Conservation (phyloP, 331 rosid genomes). For the Ulmus americana region DNA sequence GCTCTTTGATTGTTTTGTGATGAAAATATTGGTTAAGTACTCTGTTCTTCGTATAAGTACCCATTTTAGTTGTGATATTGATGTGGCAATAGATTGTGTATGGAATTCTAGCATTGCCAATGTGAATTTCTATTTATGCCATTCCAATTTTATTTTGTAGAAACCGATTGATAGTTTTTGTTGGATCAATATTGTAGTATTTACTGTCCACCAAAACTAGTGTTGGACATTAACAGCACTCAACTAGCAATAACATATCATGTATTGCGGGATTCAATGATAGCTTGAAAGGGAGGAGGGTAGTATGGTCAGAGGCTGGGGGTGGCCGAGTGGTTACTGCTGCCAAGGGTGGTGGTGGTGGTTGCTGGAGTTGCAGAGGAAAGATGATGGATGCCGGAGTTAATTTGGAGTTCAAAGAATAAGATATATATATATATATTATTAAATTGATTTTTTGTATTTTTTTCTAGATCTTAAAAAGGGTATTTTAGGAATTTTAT, state of each 20-base stretch:
- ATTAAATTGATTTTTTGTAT: too few species aligned
- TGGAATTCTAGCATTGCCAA: too few species aligned
- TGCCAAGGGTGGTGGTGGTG: too few species aligned
- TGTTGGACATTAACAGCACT: neutral
- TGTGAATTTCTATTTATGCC: neutral
- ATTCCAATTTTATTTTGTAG: neutral
- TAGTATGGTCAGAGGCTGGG: too few species aligned
- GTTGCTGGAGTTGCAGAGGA: too few species aligned
- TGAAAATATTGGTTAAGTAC: neutral
- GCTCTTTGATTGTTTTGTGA: neutral
- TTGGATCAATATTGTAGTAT: neutral
- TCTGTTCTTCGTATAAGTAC: neutral
- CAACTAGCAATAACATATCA: neutral
- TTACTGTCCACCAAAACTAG: neutral
- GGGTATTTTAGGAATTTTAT: too few species aligned
- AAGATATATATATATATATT: too few species aligned
- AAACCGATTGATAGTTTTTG: neutral
- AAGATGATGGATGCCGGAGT: too few species aligned
- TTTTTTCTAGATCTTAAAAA: too few species aligned
- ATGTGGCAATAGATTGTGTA: neutral
- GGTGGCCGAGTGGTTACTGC: too few species aligned
- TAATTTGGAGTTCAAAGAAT: too few species aligned
- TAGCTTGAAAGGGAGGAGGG: too few species aligned
- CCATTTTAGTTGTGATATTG: neutral
- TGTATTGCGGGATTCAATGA: neutral